These are phyloP conservation scores for Schizonepeta tenuifolia DNA, from an alignment of 257 asterid genomes.

Conservation along the genomic window DNA sequence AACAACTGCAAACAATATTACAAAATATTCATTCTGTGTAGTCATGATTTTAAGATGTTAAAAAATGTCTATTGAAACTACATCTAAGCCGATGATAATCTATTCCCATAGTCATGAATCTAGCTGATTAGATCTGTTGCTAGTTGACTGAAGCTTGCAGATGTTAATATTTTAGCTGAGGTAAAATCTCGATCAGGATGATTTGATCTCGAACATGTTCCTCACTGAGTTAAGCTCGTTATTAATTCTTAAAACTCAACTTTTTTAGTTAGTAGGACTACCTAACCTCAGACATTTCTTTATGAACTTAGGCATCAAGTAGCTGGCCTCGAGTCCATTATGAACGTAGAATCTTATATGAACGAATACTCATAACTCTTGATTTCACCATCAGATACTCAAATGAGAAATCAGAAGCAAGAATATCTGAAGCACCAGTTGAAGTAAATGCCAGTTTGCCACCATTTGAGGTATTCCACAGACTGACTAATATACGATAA, in stretches of 20 bases:
- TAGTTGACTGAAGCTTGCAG: not conserved
- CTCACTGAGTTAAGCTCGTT: not conserved
- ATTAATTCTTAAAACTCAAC: not conserved
- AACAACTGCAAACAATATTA: not conserved
- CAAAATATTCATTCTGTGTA: not conserved
- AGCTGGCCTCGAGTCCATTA: not conserved
- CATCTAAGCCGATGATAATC: not conserved
- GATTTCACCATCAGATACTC: constrained; percentile 51
- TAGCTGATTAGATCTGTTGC: not conserved
- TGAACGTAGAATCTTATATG: not conserved
- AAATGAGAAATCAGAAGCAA: constrained; percentile 89
- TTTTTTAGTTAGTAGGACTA: not conserved
- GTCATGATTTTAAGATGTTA: too few relatives aligned
- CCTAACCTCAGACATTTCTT: not conserved
- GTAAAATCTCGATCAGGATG: not conserved
- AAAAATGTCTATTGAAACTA: not conserved
- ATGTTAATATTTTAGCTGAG: too few relatives aligned
- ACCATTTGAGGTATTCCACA: constrained; percentile 50
- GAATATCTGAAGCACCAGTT: constrained; percentile 55
- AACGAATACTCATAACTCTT: not conserved
- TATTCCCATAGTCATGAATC: not conserved
- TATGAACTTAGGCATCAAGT: not conserved
- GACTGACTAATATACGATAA: not conserved
- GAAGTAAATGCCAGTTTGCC: constrained; percentile 49
- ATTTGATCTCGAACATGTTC: not conserved